Conservation (phyloP, 352 stramenopile genomes). For the Phytophthora cactorum region DNA sequence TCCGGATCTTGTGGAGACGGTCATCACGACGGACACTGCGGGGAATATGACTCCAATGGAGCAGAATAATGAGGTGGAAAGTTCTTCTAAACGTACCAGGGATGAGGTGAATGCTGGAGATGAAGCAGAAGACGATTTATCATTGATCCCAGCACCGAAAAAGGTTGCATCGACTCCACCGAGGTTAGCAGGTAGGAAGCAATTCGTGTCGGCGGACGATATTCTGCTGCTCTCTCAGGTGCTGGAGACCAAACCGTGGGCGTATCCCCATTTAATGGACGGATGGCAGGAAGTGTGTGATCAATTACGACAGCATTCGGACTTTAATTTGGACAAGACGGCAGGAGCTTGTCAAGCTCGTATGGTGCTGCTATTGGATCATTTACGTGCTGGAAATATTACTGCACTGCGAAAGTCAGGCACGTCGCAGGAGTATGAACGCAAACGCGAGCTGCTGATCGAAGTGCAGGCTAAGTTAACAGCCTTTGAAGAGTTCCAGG, state of each 20-base stretch:
- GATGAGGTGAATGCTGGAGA: not conserved
- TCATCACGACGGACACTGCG: not conserved
- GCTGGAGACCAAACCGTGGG: slow-evolving; percentile 36
- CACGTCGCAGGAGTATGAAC: slow-evolving; percentile 32
- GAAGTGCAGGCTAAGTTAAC: slow-evolving; percentile 30
- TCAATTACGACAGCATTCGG: slow-evolving; percentile 15
- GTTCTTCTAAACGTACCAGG: not conserved
- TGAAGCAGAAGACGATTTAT: slow-evolving; percentile 8
- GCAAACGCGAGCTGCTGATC: slow-evolving; percentile 33
- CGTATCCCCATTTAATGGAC: slow-evolving; percentile 36
- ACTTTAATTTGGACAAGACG: slow-evolving; percentile 42
- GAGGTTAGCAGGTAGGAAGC: slow-evolving; percentile 20
- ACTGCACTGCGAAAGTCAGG: slow-evolving; percentile 40
- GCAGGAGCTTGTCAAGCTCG: slow-evolving; percentile 44
- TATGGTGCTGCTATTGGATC: slow-evolving; percentile 35
- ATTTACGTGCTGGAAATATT: slow-evolving; percentile 38
- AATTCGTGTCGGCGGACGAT: slow-evolving; percentile 48
- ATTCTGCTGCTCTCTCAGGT: slow-evolving; percentile 45
- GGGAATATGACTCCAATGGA: not conserved
- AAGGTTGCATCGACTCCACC: not conserved
- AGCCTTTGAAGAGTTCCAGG: slow-evolving; percentile 26
- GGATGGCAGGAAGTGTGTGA: slow-evolving; percentile 42
- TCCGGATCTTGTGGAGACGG: not conserved
- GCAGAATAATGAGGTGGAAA: not conserved
- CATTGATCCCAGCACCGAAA: slow-evolving; percentile 12